phyloP scores from a whole-genome alignment of 192 early-diverging fungal genomes.

The Linnemannia hyalina region DNA sequence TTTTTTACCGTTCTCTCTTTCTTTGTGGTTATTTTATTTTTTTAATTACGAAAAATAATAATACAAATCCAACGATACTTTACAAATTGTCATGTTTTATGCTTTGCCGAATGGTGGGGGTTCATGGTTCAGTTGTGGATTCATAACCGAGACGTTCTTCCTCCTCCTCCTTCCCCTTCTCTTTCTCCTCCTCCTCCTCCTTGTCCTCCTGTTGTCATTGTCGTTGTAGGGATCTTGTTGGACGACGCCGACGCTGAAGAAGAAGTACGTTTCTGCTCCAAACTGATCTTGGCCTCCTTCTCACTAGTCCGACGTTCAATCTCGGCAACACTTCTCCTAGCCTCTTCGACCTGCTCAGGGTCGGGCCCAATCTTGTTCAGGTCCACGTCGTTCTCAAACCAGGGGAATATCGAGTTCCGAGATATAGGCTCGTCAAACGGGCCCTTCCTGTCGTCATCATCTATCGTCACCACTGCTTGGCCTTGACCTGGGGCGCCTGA shows the following conservation, averaged over 20 bases:
- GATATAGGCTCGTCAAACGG: conserved; percentile 5
- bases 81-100: too few species aligned
- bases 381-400: neutral
- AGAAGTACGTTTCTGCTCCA: neutral
- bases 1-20: neutral
- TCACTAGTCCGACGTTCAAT: neutral
- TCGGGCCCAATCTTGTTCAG: neutral
- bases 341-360: neutral
- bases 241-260: neutral
- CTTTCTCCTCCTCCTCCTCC: too few species aligned
- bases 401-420: neutral
- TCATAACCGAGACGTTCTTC: too few species aligned
- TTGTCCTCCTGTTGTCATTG: too few species aligned
- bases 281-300: neutral
- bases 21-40: neutral
- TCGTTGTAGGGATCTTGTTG: neutral
- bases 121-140: too few species aligned
- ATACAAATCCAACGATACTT: too few species aligned
- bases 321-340: neutral
- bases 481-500: neutral
- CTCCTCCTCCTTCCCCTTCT: too few species aligned
- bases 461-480: neutral
- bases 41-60: too few species aligned
- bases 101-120: too few species aligned
- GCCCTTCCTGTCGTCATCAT: neutral